Percentiles rank a stretch among this genome's conserved stretches.
Conservation (phyloP, 1,284 basidiomycete genomes). For the Pseudozyma sp. region DNA sequence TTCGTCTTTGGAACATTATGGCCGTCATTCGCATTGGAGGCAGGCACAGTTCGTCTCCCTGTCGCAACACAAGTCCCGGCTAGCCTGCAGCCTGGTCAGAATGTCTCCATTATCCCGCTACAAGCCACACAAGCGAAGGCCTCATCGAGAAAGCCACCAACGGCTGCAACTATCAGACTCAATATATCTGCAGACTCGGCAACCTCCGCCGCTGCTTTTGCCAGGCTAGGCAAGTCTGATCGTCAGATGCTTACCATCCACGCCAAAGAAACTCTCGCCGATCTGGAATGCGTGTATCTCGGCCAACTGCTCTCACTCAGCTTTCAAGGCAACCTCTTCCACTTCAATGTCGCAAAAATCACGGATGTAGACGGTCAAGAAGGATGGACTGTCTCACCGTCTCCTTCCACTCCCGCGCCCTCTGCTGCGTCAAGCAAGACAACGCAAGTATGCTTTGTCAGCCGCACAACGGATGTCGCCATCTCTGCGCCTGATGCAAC, state of each 20-base stretch:
- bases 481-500: slow-evolving; percentile 53
- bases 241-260: slow-evolving; percentile 70
- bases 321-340: slow-evolving; percentile 24
- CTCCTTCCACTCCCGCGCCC: slow-evolving; percentile 14
- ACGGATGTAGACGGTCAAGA: slow-evolving; percentile 79
- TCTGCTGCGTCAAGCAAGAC: neutral
- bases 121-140: slow-evolving; percentile 13
- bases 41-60: slow-evolving; percentile 31
- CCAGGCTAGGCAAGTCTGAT: slow-evolving; percentile 61
- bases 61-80: slow-evolving; percentile 8
- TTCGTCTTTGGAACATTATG: slow-evolving; percentile 35
- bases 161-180: slow-evolving; percentile 48
- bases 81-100: slow-evolving; percentile 20
- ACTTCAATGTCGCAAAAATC: slow-evolving; percentile 60
- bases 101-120: slow-evolving; percentile 17
- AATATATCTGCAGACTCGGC: slow-evolving; percentile 24
- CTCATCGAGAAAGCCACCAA: slow-evolving; percentile 19
- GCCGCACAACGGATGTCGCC: slow-evolving; percentile 70
- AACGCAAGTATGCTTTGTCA: slow-evolving; percentile 46
- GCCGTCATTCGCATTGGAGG: slow-evolving; percentile 40
- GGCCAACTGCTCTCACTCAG: slow-evolving; percentile 18
- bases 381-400: slow-evolving; percentile 72
- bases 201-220: slow-evolving; percentile 3
- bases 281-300: slow-evolving; percentile 32
- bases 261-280: slow-evolving; percentile 70